A percentile compares a stretch with the other conserved stretches of the same genome.
phyloP scores from a whole-genome alignment of 768 basidiomycete genomes.

The Boletus edulis region DNA sequence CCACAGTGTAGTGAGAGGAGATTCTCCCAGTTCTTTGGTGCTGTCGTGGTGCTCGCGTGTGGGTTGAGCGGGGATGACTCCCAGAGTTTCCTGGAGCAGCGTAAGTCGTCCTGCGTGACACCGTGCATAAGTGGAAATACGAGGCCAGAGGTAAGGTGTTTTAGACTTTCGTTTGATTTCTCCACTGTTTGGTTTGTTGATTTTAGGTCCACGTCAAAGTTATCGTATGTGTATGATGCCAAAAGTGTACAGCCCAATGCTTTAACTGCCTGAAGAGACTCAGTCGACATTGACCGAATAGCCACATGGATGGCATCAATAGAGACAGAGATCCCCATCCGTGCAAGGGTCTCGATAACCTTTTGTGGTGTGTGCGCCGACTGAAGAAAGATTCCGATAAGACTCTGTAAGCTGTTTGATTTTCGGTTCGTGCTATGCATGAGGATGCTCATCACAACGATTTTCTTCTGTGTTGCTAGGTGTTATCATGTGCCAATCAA shows the following conservation, averaged over 20 bases:
- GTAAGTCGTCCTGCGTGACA: too few relatives aligned
- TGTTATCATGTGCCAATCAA: background rate
- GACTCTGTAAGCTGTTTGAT: background rate
- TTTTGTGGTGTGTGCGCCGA: background rate
- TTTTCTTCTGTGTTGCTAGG: background rate
- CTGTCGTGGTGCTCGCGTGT: too few relatives aligned
- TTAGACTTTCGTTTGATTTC: background rate
- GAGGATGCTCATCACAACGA: background rate
- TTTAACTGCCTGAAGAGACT: background rate
- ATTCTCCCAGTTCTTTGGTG: too few relatives aligned
- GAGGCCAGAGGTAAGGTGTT: too few relatives aligned
- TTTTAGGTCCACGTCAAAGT: conserved; percentile 3
- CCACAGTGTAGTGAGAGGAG: too few relatives aligned
- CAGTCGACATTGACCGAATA: background rate
- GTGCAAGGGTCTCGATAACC: background rate
- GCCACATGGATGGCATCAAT: background rate
- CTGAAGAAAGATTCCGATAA: conserved; percentile 4
- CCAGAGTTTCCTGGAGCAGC: too few relatives aligned
- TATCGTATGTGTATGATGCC: conserved; percentile 2
- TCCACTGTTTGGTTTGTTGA: background rate
- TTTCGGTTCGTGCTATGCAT: background rate
- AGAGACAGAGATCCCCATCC: background rate
- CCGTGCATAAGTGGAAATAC: too few relatives aligned
- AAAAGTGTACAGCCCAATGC: background rate
- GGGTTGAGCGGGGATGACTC: too few relatives aligned